phyloP scores from a whole-genome alignment of 2,329 filamentous ascomycete genomes.

The Ceratocystiopsis sp. region DNA sequence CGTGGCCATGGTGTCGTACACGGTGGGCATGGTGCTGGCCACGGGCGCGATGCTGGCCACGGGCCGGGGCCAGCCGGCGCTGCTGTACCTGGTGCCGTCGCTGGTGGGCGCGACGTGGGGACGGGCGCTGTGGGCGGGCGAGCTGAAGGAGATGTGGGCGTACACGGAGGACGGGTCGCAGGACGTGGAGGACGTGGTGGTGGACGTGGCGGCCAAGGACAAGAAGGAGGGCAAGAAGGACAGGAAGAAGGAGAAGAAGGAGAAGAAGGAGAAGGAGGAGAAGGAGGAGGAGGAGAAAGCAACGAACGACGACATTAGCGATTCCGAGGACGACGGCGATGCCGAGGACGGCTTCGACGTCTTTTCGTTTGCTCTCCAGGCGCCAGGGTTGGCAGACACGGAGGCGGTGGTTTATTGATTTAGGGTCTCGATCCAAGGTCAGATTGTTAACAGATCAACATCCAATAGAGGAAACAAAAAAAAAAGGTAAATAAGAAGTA shows the following conservation, averaged over 20 bases:
- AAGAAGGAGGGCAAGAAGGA: conserved; percentile 20
- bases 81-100: conserved; percentile 82
- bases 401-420: no score
- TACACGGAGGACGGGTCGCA: conserved; percentile 59
- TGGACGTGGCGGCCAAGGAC: conserved; percentile 34
- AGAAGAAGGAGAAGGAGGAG: conserved; percentile 12
- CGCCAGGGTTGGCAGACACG: neutral
- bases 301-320: no score
- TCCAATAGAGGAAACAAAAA: no score
- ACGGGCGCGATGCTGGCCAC: conserved; percentile 61
- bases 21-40: conserved; percentile 60
- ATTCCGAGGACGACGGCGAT: neutral
- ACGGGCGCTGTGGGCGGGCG: conserved; percentile 51
- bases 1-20: conserved; percentile 59
- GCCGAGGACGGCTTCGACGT: conserved; percentile 8
- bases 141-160: conserved; percentile 58
- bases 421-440: no score
- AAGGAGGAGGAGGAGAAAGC: conserved; percentile 2
- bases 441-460: no score
- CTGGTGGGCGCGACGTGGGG: conserved; percentile 61
- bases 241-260: conserved; percentile 11
- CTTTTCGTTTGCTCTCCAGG: conserved; percentile 12
- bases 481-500: no score
- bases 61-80: conserved; percentile 70
- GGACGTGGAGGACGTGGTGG: conserved; percentile 36